These are phyloP conservation scores for Sorghum bicolor DNA, from an alignment of 176 grass and related monocot species.

Conservation along the genomic window DNA sequence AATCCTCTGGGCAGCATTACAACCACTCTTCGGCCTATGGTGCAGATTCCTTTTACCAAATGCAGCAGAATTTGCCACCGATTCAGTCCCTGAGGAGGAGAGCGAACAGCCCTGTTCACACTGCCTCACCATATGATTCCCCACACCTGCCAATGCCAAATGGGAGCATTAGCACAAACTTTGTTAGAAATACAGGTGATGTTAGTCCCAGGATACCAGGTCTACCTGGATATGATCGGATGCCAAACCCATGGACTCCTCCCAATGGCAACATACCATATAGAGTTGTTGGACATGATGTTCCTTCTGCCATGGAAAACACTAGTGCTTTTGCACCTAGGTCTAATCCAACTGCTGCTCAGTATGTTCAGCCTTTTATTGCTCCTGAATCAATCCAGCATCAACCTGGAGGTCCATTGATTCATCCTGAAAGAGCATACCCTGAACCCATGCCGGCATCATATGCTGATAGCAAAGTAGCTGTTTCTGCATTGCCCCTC, in stretches of 20 bases:
- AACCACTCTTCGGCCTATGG: slow-evolving; percentile 64
- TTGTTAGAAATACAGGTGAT: slow-evolving; percentile 63
- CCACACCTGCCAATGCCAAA: slow-evolving; percentile 49
- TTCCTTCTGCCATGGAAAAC: slow-evolving; percentile 40
- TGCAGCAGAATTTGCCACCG: slow-evolving; percentile 61
- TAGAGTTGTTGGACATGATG: slow-evolving; percentile 59
- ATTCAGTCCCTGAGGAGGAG: slow-evolving; percentile 75
- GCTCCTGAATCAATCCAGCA: slow-evolving; percentile 47
- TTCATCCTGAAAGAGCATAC: slow-evolving; percentile 35
- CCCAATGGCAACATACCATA: slow-evolving; percentile 45
- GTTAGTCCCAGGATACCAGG: slow-evolving; percentile 60
- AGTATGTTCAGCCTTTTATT: slow-evolving; percentile 36
- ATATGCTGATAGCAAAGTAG: slow-evolving; percentile 22
- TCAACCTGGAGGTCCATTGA: slow-evolving; percentile 34
- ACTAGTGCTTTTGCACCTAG: slow-evolving; percentile 40
- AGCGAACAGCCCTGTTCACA: slow-evolving; percentile 38
- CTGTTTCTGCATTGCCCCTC: slow-evolving; percentile 35
- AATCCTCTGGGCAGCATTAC: slow-evolving; percentile 42
- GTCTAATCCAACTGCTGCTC: slow-evolving; percentile 41
- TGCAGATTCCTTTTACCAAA: slow-evolving; percentile 75
- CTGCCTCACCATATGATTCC: slow-evolving; percentile 52
- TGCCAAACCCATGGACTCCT: slow-evolving; percentile 41
- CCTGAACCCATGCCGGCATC: slow-evolving; percentile 24
- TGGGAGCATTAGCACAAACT: slow-evolving; percentile 45
- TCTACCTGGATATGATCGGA: slow-evolving; percentile 47